phyloP scores from a whole-genome alignment of 2,329 filamentous ascomycete genomes.

The Fusarium cicatricum region DNA sequence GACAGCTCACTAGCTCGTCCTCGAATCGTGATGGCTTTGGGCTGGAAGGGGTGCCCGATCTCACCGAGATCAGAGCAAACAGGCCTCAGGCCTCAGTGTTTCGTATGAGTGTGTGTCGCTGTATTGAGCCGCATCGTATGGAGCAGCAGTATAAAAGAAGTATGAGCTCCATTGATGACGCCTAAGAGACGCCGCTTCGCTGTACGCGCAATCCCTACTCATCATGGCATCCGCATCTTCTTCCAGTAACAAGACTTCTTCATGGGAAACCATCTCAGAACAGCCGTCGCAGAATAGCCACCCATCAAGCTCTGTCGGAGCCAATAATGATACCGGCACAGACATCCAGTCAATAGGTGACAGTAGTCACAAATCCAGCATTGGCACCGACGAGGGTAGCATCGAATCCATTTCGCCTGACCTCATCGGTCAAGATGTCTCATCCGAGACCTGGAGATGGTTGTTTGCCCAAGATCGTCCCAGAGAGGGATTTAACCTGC shows the following conservation, averaged over 20 bases:
- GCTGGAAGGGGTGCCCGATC: no score
- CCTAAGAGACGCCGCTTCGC: neutral
- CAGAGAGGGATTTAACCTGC: constrained; percentile 13
- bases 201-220: neutral
- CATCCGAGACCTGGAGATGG: constrained; percentile 4
- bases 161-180: neutral
- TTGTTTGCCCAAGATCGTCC: constrained; percentile 16
- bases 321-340: neutral
- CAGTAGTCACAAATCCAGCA: neutral
- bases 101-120: no score
- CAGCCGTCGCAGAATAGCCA: neutral
- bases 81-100: no score
- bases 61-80: no score
- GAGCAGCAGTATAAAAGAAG: neutral
- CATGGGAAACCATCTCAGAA: neutral
- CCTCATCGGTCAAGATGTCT: neutral
- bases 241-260: neutral
- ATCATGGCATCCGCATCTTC: constrained; percentile 6
- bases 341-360: constrained; percentile 2
- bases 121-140: no score
- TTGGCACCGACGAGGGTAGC: neutral
- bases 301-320: neutral
- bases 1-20: no score
- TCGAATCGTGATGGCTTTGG: no score
- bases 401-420: neutral